A percentile compares a stretch with the other conserved stretches of the same genome.
Conservation (phyloP, 352 stramenopile genomes). For the Phytophthora tentaculata region DNA sequence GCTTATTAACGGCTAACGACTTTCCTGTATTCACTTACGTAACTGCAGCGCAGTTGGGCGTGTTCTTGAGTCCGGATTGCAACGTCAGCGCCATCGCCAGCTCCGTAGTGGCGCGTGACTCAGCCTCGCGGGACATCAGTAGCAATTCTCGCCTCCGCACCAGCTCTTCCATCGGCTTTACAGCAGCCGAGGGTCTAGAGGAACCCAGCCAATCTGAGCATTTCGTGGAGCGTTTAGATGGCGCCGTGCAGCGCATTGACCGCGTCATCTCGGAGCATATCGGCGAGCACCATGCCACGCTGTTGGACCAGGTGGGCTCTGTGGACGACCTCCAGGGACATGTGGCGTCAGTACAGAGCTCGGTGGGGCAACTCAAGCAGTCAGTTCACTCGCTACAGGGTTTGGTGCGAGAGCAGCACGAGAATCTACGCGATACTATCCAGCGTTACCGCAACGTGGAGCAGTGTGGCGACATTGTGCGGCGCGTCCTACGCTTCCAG, state of each 20-base stretch:
- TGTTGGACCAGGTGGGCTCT: conserved; percentile 78
- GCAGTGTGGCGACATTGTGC: conserved; percentile 74
- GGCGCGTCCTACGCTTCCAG: conserved; percentile 77
- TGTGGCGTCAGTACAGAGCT: conserved; percentile 61
- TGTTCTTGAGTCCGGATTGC: conserved; percentile 79
- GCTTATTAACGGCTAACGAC: conserved; percentile 3
- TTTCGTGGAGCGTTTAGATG: conserved; percentile 74
- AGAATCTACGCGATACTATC: conserved; percentile 63
- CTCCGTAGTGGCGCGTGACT: conserved; percentile 73
- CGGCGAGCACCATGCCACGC: conserved; percentile 69
- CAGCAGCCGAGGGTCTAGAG: conserved; percentile 12
- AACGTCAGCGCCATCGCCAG: conserved; percentile 83
- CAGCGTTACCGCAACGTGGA: conserved; percentile 84
- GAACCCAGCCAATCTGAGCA: conserved; percentile 70
- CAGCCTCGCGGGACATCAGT: conserved; percentile 39
- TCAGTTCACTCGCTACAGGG: conserved; percentile 67
- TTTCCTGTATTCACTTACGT: background rate
- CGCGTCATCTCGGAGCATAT: conserved; percentile 82
- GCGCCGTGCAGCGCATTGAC: conserved; percentile 76
- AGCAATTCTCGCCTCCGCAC: conserved; percentile 20
- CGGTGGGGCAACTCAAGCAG: conserved; percentile 69
- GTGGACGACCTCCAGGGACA: conserved; percentile 76
- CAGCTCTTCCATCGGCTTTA: conserved; percentile 27
- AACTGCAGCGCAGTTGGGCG: conserved; percentile 64
- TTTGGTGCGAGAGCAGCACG: conserved; percentile 61